These are phyloP conservation scores for Chlamydomonas incerta DNA, from an alignment of 139 green algal species.

Conservation along the genomic window DNA sequence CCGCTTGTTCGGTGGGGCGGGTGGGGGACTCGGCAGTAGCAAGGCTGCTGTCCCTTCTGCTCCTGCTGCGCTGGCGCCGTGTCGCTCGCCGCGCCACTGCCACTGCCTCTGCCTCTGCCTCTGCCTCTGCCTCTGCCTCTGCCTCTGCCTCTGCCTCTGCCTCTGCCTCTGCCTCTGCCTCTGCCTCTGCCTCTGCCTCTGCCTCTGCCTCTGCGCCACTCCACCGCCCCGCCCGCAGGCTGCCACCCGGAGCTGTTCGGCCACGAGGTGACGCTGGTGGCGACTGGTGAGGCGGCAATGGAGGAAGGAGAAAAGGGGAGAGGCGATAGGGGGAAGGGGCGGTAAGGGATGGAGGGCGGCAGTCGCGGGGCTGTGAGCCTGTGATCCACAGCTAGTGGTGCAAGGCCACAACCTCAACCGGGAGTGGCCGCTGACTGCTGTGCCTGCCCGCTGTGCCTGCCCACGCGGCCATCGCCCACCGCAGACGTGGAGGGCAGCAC, in stretches of 20 bases:
- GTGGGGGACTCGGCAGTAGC: no score
- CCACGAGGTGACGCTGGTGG: conserved; percentile 20
- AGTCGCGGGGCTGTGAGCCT: no score
- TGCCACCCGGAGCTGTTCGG: conserved; percentile 1
- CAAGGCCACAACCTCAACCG: not conserved
- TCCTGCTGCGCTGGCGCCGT: no score
- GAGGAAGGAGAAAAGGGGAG: no score
- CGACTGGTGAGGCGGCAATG: not conserved
- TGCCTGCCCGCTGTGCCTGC: not conserved
- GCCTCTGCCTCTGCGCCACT: no score
- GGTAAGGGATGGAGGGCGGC: no score
- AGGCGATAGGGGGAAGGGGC: no score
- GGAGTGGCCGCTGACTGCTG: not conserved
- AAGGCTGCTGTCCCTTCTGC: no score
- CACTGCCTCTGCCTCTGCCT: not conserved
- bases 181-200: no score
- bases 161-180: not conserved
- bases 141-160: not conserved
- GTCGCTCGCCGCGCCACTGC: no score
- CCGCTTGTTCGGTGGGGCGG: no score
- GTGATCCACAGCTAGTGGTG: not conserved
- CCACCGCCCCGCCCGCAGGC: not conserved
- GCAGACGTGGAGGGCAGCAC: conserved; percentile 41
- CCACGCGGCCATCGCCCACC: not conserved
- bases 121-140: not conserved